These are phyloP conservation scores for Phalaenopsis aphrodite DNA, from an alignment of 106 monocot genomes.

Conservation along the genomic window DNA sequence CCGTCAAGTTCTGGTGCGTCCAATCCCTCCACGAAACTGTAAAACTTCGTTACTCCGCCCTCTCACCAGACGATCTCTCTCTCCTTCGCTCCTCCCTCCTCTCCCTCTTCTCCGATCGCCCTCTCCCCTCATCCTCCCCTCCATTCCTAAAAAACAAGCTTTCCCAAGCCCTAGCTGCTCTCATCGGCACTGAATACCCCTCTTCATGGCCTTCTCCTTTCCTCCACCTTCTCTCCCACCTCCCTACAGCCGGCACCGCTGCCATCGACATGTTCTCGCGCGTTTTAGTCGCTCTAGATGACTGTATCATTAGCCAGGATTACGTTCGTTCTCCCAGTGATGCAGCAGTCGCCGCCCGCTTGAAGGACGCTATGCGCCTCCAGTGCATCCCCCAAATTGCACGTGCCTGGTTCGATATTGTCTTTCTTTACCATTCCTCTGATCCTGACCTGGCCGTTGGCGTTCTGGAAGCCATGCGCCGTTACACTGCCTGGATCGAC, in stretches of 20 bases:
- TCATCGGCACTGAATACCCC: constrained; percentile 65
- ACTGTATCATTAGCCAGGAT: constrained; percentile 72
- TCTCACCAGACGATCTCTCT: background rate
- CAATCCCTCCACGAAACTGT: constrained; percentile 54
- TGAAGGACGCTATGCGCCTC: constrained; percentile 84
- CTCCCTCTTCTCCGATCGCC: constrained; percentile 26
- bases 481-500: constrained; percentile 84
- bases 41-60: constrained; percentile 34
- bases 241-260: background rate
- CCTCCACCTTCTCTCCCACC: constrained; percentile 37
- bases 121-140: constrained; percentile 29
- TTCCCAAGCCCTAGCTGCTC: constrained; percentile 53
- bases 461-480: constrained; percentile 51
- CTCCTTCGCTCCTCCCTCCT: constrained; percentile 56
- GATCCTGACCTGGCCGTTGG: constrained; percentile 44
- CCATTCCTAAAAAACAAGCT: constrained; percentile 83
- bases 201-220: constrained; percentile 46
- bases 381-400: constrained; percentile 81
- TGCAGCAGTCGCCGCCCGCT: constrained; percentile 29
- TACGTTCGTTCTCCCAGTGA: constrained; percentile 54
- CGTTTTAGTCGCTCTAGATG: constrained; percentile 48
- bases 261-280: constrained; percentile 58
- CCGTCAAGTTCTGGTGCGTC: constrained; percentile 79
- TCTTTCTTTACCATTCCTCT: constrained; percentile 28
- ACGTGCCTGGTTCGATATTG: constrained; percentile 51